Evolutionary conservation across 164 flowering plant genomes (phyloP).

Genomic region (Chimonanthus praecox): DNA sequence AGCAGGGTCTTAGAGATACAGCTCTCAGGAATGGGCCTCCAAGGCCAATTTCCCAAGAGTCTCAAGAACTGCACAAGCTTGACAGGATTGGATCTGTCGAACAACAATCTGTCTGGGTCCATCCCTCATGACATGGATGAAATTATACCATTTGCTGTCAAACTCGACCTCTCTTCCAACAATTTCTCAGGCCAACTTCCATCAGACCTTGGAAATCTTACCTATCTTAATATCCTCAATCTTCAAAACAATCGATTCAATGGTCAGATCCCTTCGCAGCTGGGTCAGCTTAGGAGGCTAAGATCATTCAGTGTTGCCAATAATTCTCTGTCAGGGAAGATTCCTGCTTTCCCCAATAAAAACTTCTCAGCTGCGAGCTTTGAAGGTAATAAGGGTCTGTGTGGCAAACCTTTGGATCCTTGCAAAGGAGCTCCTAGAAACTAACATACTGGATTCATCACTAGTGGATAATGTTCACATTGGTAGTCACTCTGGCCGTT

Average conservation of each 20-base stretch:
- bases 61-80: slow-evolving; percentile 49
- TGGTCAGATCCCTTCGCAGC: slow-evolving; percentile 50
- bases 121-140: slow-evolving; percentile 45
- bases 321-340: slow-evolving; percentile 49
- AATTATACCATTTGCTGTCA: slow-evolving; percentile 23
- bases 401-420: slow-evolving; percentile 34
- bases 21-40: slow-evolving; percentile 54
- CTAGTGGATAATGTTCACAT: too few species aligned
- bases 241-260: slow-evolving; percentile 48
- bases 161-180: slow-evolving; percentile 69
- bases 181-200: slow-evolving; percentile 58
- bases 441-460: too few species aligned
- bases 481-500: too few species aligned
- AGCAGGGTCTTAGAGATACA: slow-evolving; percentile 50
- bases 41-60: slow-evolving; percentile 61
- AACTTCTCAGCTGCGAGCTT: slow-evolving; percentile 19
- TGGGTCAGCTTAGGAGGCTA: slow-evolving; percentile 43
- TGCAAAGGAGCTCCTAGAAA: too few species aligned
- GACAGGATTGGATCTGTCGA: slow-evolving; percentile 68
- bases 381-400: slow-evolving; percentile 55
- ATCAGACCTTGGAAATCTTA: slow-evolving; percentile 29
- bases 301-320: slow-evolving; percentile 47
- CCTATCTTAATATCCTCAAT: slow-evolving; percentile 44
- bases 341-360: slow-evolving; percentile 24
- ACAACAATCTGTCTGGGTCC: slow-evolving; percentile 45